Evolutionary conservation across 257 asterid species (phyloP), one percentile per base, ranked within the genome.

Genomic region (Solanum chiquidenum): DNA sequence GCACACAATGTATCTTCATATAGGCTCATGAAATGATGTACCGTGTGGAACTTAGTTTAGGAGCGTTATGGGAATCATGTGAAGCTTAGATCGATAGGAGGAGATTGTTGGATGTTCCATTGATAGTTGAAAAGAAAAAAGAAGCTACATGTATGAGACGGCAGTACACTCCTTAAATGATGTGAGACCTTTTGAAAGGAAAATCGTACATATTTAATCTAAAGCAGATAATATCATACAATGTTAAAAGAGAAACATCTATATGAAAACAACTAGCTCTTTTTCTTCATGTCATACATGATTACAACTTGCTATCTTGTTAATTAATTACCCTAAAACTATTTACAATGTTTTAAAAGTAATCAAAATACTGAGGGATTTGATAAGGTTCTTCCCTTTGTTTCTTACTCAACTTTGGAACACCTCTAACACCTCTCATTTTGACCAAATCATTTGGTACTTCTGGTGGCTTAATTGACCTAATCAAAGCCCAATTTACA

Each of bases 401-500:
- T 88, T 89, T 88, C 92, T 90, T 90, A 88, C 92, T 92, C 35
- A 90, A 64, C 35, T 88, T 90, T 9, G 92, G 90, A 18, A 87
- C 55, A 40, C 75, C 85, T 71, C 89, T 76, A 12, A 58, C 58
- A 64, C 55, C 72, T 68, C 86, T 87, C 66, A 83, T 35, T 84
- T 89, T 90, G 35, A 82, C 83, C 83, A 64, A 46, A 38, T 92
- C 91, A 52, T 33, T 31, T 3, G 94, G 93, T 52, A 92, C 91
- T 42, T 90, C 90, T 31, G 94, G 93, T 72, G 94, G 94, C 79
- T 88, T 86, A n/a, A 90, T 92, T 13, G 92, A 90, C 66, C 94
- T 89, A 87, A 92, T 92, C 91, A 92, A 89, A 68, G 98, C 98
- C 98, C 98, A 95, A 79, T 95, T 95, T 82, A 94, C 95, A 3